These are phyloP conservation scores for Penicillium coprophilum DNA, from an alignment of 495 filamentous ascomycete species.

Conservation along the genomic window DNA sequence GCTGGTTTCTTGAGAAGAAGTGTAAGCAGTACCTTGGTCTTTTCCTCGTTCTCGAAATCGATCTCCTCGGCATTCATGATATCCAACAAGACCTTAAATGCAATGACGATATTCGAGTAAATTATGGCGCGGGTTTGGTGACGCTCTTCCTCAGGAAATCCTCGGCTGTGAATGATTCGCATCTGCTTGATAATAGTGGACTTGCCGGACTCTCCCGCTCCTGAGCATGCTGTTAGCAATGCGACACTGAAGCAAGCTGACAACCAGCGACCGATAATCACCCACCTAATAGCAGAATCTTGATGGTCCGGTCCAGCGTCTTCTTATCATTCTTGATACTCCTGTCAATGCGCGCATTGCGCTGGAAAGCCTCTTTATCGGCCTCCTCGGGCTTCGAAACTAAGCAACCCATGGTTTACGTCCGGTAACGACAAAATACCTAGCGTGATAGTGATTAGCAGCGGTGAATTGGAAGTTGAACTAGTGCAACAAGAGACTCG, in stretches of 20 bases:
- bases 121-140: slow-evolving; percentile 93
- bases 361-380: slow-evolving; percentile 44
- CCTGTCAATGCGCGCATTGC: slow-evolving; percentile 68
- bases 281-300: slow-evolving; percentile 77
- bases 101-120: slow-evolving; percentile 86
- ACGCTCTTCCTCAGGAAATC: slow-evolving; percentile 87
- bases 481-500: not conserved
- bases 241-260: not conserved
- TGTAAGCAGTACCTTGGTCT: slow-evolving; percentile 62
- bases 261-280: slow-evolving; percentile 22
- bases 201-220: slow-evolving; percentile 96
- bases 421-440: slow-evolving; percentile 6
- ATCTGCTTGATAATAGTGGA: slow-evolving; percentile 99
- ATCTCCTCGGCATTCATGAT: slow-evolving; percentile 88
- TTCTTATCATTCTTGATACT: slow-evolving; percentile 79
- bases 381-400: slow-evolving; percentile 42
- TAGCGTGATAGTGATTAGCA: slow-evolving; percentile 14
- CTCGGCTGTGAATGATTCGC: slow-evolving; percentile 94
- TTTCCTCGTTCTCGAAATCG: slow-evolving; percentile 63
- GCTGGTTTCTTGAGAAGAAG: slow-evolving; percentile 3
- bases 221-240: slow-evolving; percentile 44
- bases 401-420: slow-evolving; percentile 45
- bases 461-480: slow-evolving; percentile 1
- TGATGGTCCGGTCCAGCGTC: slow-evolving; percentile 73
- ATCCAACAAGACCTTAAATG: slow-evolving; percentile 85